Evolutionary conservation across 169 alveolate species (phyloP), one percentile per base, ranked within the genome.

Genomic region (Babesia ovis): DNA sequence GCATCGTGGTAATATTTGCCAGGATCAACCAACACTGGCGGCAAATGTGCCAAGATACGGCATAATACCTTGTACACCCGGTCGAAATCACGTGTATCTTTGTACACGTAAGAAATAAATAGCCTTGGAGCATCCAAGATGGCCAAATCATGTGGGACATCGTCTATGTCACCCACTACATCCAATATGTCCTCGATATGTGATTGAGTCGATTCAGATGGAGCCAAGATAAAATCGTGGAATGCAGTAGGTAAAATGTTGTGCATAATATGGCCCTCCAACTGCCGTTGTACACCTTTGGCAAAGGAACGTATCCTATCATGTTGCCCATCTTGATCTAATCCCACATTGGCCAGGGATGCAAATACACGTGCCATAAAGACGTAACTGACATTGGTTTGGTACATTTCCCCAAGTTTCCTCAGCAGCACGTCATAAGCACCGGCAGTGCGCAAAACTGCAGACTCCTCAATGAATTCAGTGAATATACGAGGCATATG

Each of bases 391-490:
- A 29, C 9, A 11, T 64, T 55, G 5, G 25, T 45, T 3, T 35
- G 37, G 32, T 64, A 22, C 48, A 64, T 27, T 22, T 64, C 50
- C 2, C 53, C 20, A 9, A 64, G 42, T 27, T 25, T 16, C 54
- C 23, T 4, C 32, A 64, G 51, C 50, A 64, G 16, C 25, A 42
- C 37, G 22, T 64, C 62, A 43, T 22, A 27, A 0, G 74, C 61
- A 39, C 39, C 74, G 1, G 74, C 12, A 35, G 32, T 1, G 23
- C 42, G 29, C 61, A 72, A 42, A 1, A 43, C 55, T 39, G 11
- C 55, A 0, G 83, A 64, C 34, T 72, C 83, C 66, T 72, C 74
- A 5, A 72, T 39, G 57, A 72, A 72, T 43, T 72, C 83, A 18
- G 68, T 72, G 58, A 60, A 72, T 16, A 72, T 60, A 5, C 68